Base-by-base conservation (phyloP, 441 rosid species). In the Omphalea diandra region DNA sequence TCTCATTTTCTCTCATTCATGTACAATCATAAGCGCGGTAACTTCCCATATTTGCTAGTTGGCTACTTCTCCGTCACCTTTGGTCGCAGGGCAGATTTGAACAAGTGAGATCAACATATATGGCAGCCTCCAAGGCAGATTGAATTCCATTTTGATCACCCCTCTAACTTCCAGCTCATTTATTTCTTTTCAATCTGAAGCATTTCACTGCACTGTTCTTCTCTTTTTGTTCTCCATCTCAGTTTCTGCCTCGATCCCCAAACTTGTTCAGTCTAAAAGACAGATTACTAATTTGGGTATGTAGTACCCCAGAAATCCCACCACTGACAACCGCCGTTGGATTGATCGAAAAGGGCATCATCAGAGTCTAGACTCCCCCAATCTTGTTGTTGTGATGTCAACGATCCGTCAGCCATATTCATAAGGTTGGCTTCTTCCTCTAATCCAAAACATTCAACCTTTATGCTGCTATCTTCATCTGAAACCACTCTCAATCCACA, bases 251-350 rank as follows among this genome's bases (percentile, higher is more conserved):
- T n/a, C n/a, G n/a, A n/a, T 65, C 65, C 53, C 49, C 14, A 64
- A 43, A 68, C 57, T 38, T 46, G 54, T 3, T 43, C 14, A 59
- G 22, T 47, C 5, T 18, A 18, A 40, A n/a, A n/a, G n/a, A n/a
- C n/a, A n/a, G n/a, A n/a, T n/a, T n/a, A n/a, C n/a, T n/a, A n/a
- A n/a, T n/a, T n/a, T n/a, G n/a, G n/a, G n/a, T n/a, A n/a, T n/a
- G n/a, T n/a, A n/a, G n/a, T n/a, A n/a, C n/a, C 83, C 97, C 98
- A 88, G 79, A 85, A 87, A 68, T 88, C 96, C 96, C 94, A 90
- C 96, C 96, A 92, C 58, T 85, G 87, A 56, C 77, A 83, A 38
- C 73, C 82, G 68, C 69, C 63, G 49, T 78, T 80, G 0, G 95
- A 80, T 60, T 85, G 90, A 64, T 87, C 75, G 63, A 89, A 90